A percentile compares a stretch with the other conserved stretches of the same genome.
Evolutionary conservation across 352 stramenopile genomes (phyloP).

Genomic region (Phytophthora meadii): DNA sequence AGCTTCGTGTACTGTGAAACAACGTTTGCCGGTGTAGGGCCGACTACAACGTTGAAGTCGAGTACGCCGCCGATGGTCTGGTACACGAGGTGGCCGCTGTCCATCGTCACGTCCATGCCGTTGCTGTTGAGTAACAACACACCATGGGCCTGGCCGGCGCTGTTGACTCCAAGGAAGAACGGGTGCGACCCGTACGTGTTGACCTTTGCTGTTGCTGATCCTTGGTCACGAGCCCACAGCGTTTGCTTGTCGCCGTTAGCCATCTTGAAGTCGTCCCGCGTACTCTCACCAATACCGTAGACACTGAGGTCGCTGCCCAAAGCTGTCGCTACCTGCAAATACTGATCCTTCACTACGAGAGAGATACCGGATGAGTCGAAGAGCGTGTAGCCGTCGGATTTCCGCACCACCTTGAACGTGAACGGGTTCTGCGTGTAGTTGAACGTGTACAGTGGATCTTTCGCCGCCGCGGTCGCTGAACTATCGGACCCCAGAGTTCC

Average conservation of each 20-base stretch:
- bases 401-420: slow-evolving; percentile 47
- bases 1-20: slow-evolving; percentile 64
- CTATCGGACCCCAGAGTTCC: slow-evolving; percentile 28
- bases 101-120: slow-evolving; percentile 69
- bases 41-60: slow-evolving; percentile 66
- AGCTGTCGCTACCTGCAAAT: slow-evolving; percentile 43
- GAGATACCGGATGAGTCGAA: slow-evolving; percentile 51
- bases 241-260: slow-evolving; percentile 57
- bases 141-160: slow-evolving; percentile 49
- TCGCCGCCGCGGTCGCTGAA: slow-evolving; percentile 1
- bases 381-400: slow-evolving; percentile 44
- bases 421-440: slow-evolving; percentile 51
- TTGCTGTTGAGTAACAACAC: slow-evolving; percentile 69
- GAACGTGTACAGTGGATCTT: slow-evolving; percentile 38
- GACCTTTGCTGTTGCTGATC: slow-evolving; percentile 29
- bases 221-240: slow-evolving; percentile 52
- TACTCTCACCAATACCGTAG: slow-evolving; percentile 53
- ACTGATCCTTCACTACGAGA: slow-evolving; percentile 53
- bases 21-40: slow-evolving; percentile 48
- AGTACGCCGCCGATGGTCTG: slow-evolving; percentile 65
- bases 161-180: slow-evolving; percentile 62
- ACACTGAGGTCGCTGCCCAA: slow-evolving; percentile 36
- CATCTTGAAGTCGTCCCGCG: slow-evolving; percentile 45
- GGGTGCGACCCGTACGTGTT: slow-evolving; percentile 74
- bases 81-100: slow-evolving; percentile 50